Conservation (phyloP, 192 early-diverging fungal species). For the Backusella tuberculispora region DNA sequence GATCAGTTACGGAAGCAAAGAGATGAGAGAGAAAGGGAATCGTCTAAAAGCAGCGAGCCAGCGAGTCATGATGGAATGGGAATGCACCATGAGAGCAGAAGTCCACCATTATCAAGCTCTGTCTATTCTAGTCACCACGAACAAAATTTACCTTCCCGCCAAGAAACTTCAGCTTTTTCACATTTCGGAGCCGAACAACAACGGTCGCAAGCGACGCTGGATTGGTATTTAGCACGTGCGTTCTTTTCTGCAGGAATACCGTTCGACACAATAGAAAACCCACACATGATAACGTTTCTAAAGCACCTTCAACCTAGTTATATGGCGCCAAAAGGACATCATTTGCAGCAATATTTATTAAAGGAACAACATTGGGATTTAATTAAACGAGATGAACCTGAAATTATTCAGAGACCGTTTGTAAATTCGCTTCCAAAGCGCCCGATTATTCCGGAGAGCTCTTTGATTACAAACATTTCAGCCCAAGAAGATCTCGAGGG, state of each 20-base stretch:
- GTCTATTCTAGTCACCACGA: neutral
- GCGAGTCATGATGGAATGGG: neutral
- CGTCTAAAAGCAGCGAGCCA: neutral
- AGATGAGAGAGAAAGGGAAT: neutral
- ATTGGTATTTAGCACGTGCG: constrained; percentile 25
- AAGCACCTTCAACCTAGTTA: constrained; percentile 18
- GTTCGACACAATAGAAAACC: constrained; percentile 20
- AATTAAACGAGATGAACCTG: neutral
- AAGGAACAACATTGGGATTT: constrained; percentile 30
- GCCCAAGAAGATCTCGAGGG: neutral
- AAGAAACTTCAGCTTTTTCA: neutral
- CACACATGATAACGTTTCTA: constrained; percentile 13
- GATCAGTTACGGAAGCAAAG: constrained; percentile 9
- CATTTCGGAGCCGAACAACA: neutral
- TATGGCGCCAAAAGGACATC: neutral
- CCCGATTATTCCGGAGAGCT: neutral
- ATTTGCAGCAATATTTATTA: constrained; percentile 20
- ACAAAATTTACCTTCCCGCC: neutral
- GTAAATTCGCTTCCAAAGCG: neutral
- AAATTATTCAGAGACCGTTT: neutral
- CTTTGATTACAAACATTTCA: neutral
- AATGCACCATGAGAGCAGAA: no score
- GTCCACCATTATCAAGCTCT: neutral
- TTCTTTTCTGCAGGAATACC: constrained; percentile 23
- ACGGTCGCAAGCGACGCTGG: constrained; percentile 15